Conservation (phyloP, 176 grass and related monocot genomes). For the Carex cristatella region DNA sequence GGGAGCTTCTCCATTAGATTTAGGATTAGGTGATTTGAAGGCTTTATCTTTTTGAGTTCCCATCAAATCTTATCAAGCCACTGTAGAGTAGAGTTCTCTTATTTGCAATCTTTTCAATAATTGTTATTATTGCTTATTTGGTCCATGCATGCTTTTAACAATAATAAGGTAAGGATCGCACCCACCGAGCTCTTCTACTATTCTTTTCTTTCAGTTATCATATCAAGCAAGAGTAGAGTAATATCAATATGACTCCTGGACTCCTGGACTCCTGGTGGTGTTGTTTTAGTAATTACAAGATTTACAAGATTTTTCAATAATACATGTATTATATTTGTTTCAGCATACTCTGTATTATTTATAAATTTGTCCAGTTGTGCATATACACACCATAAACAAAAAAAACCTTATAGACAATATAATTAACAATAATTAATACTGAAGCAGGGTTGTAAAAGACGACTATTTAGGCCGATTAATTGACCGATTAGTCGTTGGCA, state of each 20-base stretch:
- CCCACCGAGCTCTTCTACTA: too few species aligned
- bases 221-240: background rate
- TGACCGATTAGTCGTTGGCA: too few species aligned
- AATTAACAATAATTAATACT: background rate
- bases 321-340: too few species aligned
- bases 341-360: too few species aligned
- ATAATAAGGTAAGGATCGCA: background rate
- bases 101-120: background rate
- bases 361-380: too few species aligned
- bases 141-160: background rate
- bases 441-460: too few species aligned
- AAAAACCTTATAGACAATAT: background rate
- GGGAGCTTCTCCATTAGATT: background rate
- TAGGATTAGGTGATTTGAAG: background rate
- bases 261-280: too few species aligned
- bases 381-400: background rate
- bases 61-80: constrained; percentile 10
- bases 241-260: background rate
- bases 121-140: constrained; percentile 2
- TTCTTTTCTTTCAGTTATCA: background rate
- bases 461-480: too few species aligned
- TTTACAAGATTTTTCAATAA: too few species aligned
- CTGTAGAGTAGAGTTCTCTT: background rate
- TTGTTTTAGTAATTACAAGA: too few species aligned
- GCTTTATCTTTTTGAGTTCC: background rate